Conservation (phyloP, 768 basidiomycete species). For the Leucosporidium yakuticum region DNA sequence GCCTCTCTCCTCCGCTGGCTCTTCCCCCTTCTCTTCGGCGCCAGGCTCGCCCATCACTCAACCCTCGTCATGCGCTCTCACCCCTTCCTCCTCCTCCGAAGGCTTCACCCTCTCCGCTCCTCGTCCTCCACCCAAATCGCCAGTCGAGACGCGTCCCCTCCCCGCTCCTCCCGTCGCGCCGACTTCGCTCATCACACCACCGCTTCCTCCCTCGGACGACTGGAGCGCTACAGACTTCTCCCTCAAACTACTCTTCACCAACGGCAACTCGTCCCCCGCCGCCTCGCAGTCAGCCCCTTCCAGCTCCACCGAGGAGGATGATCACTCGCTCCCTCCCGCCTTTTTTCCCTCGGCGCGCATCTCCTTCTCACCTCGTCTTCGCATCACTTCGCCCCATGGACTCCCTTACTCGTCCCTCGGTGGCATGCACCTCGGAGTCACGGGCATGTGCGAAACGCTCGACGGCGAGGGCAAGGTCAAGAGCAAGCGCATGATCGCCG, state of each 20-base stretch:
- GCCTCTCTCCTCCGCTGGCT: not conserved
- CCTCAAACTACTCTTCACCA: slow-evolving; percentile 32
- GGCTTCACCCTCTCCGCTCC: slow-evolving; percentile 23
- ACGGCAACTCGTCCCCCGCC: not conserved
- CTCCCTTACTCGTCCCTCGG: slow-evolving; percentile 35
- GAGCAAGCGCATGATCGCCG: slow-evolving; percentile 38
- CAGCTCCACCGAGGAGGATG: slow-evolving; percentile 6
- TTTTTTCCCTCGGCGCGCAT: slow-evolving; percentile 40
- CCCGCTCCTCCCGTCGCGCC: not conserved
- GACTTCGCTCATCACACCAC: slow-evolving; percentile 14
- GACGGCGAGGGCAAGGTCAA: slow-evolving; percentile 35
- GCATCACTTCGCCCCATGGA: slow-evolving; percentile 29
- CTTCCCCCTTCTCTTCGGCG: slow-evolving; percentile 2
- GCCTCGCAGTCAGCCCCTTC: not conserved
- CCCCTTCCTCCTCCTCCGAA: slow-evolving; percentile 28
- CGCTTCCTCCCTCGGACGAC: slow-evolving; percentile 13
- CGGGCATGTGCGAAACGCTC: slow-evolving; percentile 38
- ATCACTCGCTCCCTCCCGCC: slow-evolving; percentile 37
- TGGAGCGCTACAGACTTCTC: slow-evolving; percentile 32
- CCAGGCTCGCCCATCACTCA: slow-evolving; percentile 22
- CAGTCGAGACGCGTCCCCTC: not conserved
- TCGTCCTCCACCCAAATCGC: not conserved
- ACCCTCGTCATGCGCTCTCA: slow-evolving; percentile 34
- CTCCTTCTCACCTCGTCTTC: slow-evolving; percentile 37
- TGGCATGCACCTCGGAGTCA: slow-evolving; percentile 39